A percentile compares a stretch with the other conserved stretches of the same genome.
Conservation (phyloP, 1,284 basidiomycete species). For the Ganoderma leucocontextum region DNA sequence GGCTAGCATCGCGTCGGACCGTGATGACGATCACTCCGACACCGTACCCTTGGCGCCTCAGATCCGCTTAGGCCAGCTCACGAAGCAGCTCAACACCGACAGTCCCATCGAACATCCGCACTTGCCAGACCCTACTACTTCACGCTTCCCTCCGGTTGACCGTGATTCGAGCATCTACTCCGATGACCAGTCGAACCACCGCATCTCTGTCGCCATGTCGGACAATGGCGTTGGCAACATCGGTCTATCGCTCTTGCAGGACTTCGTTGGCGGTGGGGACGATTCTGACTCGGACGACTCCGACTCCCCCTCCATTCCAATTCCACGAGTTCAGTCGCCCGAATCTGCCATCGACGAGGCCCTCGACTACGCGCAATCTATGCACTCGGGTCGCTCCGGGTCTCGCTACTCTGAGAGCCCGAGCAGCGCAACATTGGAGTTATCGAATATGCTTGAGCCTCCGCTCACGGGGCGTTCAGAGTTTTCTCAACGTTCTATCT, state of each 20-base stretch:
- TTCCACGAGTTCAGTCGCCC: conserved; percentile 21
- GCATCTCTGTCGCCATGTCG: conserved; percentile 46
- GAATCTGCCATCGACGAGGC: conserved; percentile 30
- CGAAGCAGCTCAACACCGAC: conserved; percentile 27
- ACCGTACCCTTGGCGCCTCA: conserved; percentile 16
- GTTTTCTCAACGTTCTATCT: conserved; percentile 12
- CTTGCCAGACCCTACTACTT: conserved; percentile 20
- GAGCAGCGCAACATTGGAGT: neutral
- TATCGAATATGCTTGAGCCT: conserved; percentile 5
- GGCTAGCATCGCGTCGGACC: conserved; percentile 22
- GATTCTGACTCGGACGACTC: conserved; percentile 38
- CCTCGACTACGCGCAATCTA: conserved; percentile 13
- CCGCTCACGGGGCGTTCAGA: conserved; percentile 15
- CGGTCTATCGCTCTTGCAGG: conserved; percentile 70
- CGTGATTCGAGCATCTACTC: conserved; percentile 33
- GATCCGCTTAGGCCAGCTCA: conserved; percentile 25
- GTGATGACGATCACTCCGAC: conserved; percentile 7
- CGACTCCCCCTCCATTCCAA: conserved; percentile 16
- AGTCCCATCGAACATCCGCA: conserved; percentile 26
- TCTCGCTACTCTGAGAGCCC: conserved; percentile 29
- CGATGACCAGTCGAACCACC: conserved; percentile 38
- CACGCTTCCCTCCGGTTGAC: conserved; percentile 19
- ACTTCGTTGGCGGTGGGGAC: conserved; percentile 47
- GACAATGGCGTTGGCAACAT: conserved; percentile 70
- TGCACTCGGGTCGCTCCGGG: conserved; percentile 16